phyloP scores from a whole-genome alignment of 129 eudicot genomes.

The Artemisia argyi region DNA sequence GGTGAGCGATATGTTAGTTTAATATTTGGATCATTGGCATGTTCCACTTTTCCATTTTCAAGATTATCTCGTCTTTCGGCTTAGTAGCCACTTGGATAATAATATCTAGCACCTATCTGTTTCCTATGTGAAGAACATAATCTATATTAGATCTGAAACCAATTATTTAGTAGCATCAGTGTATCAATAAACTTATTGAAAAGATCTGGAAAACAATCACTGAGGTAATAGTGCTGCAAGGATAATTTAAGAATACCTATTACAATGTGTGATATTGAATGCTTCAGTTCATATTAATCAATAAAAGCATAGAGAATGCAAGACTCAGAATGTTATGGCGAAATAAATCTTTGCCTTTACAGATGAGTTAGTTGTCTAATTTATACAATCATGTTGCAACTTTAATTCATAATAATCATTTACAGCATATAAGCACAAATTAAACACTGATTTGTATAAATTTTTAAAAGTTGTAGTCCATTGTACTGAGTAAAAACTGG shows the following conservation, averaged over 20 bases:
- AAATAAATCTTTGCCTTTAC: too few relatives aligned
- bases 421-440: not conserved
- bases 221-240: not conserved
- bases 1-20: conserved; percentile 47
- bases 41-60: conserved; percentile 4
- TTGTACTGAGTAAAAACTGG: not conserved
- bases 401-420: too few relatives aligned
- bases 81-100: conserved; percentile 56
- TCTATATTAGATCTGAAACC: too few relatives aligned
- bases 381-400: too few relatives aligned
- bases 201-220: too few relatives aligned
- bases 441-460: not conserved
- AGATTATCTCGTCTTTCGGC: conserved; percentile 44
- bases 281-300: not conserved
- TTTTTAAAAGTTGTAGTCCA: not conserved
- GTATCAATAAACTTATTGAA: too few relatives aligned
- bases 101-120: conserved; percentile 76
- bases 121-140: conserved; percentile 50
- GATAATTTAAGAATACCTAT: not conserved
- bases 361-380: too few relatives aligned
- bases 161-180: too few relatives aligned
- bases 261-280: not conserved
- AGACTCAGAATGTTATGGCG: not conserved
- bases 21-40: conserved; percentile 30
- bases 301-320: not conserved